These are phyloP conservation scores for Macadamia tetraphylla DNA, from an alignment of 164 flowering plant species.

Conservation along the genomic window DNA sequence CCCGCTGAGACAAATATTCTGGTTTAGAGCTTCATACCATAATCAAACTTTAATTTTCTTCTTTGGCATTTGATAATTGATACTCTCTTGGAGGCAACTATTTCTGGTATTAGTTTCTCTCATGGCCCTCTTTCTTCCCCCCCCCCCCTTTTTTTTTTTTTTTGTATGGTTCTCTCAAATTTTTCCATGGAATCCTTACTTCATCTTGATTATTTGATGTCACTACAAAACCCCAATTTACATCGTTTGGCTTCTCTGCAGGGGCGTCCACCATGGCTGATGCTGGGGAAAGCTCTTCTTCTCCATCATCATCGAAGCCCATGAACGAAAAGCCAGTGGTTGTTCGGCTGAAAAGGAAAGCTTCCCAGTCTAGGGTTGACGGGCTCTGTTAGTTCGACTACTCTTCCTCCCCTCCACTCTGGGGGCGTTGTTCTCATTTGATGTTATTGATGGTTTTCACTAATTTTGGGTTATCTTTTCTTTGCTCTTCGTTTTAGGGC, in stretches of 20 bases:
- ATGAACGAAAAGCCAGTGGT: constrained; percentile 44
- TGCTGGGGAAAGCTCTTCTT: constrained; percentile 25
- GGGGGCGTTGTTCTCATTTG: not conserved
- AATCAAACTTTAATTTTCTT: no score
- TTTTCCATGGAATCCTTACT: not conserved
- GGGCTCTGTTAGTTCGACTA: constrained; percentile 51
- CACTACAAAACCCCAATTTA: not conserved
- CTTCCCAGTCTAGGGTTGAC: constrained; percentile 46
- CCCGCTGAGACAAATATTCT: no score
- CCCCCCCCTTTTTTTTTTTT: no score
- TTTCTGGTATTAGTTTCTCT: no score
- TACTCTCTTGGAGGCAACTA: no score
- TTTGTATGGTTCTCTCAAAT: no score
- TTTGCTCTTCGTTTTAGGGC: constrained; percentile 38
- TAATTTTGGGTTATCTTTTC: not conserved
- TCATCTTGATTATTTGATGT: not conserved
- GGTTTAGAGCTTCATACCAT: no score
- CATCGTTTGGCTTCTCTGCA: not conserved
- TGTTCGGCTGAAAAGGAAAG: constrained; percentile 77
- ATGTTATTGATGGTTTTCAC: not conserved
- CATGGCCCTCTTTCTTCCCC: no score
- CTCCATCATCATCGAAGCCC: not conserved
- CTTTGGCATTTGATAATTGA: no score
- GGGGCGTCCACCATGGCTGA: constrained; percentile 21
- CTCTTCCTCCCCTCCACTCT: not conserved